Evolutionary conservation across 164 flowering plant species (phyloP), one percentile per base, ranked within the genome.

Genomic region (Magnolia kwangsiensis): DNA sequence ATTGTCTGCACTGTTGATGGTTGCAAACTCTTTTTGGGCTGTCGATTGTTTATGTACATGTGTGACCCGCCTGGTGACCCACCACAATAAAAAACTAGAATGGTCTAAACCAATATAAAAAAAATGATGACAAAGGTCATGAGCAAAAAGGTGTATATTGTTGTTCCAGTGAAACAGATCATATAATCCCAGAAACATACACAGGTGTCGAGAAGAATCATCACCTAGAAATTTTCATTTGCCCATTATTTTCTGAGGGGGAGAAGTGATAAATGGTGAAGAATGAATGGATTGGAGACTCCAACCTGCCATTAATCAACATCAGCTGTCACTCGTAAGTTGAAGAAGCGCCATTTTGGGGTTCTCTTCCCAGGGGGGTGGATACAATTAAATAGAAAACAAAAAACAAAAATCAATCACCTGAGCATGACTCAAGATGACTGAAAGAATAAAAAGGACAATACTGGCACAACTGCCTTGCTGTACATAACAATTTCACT

Each of bases 251-350:
- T 68, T 68, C 20, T 68, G 71, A 31, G 50, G 20, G 37, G 78
- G 58, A 74, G 31, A 64, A 45, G 45, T 50, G 24, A 61, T n/a
- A 76, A 37, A 69, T 74, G 70, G 69, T 1, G 29, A 59, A 61
- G 27, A 63, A 76, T 71, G 69, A 71, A 70, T 14, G 70, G 45
- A 76, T 45, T 58, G 61, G 49, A 66, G 21, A 50, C 19, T 67
- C 37, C 11, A 9, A 2, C 31, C 67, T 69, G 73, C 37, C 69
- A 67, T 55, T 16, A 55, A 67, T 10, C 69, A 59, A n/a, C 58
- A 7, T 13, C 65, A 9, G 65, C 9, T n/a, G 74, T 14, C 51
- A 69, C 63, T 71, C 69, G 19, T 11, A 21, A 63, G 29, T 14
- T 27, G 51, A 19, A 9, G 13, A 11, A 75, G 8, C 16, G 23